Evolutionary conservation across 768 basidiomycete species (phyloP).

Genomic region (Lanmaoa pseudosensibilis): DNA sequence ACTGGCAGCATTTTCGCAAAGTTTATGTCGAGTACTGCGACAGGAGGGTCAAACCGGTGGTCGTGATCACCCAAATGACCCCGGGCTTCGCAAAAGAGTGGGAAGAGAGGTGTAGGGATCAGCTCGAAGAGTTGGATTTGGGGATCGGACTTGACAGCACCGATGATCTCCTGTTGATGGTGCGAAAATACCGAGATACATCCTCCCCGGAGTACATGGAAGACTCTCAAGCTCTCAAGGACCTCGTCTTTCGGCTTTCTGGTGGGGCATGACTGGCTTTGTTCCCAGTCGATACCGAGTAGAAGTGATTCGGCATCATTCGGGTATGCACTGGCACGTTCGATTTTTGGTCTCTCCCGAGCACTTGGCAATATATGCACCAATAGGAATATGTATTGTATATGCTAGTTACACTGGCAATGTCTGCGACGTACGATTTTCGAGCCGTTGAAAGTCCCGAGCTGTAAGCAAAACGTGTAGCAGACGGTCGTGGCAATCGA

Average conservation of each 20-base stretch:
- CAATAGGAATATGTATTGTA: background rate
- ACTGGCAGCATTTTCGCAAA: slow-evolving; percentile 29
- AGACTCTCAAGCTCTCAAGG: slow-evolving; percentile 21
- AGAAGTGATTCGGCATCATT: background rate
- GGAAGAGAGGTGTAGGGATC: slow-evolving; percentile 21
- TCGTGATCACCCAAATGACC: slow-evolving; percentile 29
- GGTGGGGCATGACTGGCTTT: background rate
- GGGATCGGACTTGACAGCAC: background rate
- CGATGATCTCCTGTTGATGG: slow-evolving; percentile 10
- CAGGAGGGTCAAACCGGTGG: slow-evolving; percentile 25
- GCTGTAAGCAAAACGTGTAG: background rate
- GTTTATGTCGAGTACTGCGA: slow-evolving; percentile 28
- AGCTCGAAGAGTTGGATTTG: slow-evolving; percentile 14
- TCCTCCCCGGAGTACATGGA: slow-evolving; percentile 20
- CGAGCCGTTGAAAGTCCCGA: background rate
- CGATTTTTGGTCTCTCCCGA: background rate
- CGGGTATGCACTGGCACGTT: background rate
- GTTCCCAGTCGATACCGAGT: background rate
- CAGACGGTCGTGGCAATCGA: background rate
- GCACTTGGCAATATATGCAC: background rate
- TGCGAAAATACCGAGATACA: slow-evolving; percentile 15
- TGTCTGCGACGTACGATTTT: background rate
- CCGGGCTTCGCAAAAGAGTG: slow-evolving; percentile 11
- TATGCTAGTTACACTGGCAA: background rate
- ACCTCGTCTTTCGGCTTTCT: slow-evolving; percentile 18